A percentile compares a stretch with the other conserved stretches of the same genome.
These are phyloP conservation scores for Mycena venus DNA, from an alignment of 768 basidiomycete genomes.

Conservation along the genomic window DNA sequence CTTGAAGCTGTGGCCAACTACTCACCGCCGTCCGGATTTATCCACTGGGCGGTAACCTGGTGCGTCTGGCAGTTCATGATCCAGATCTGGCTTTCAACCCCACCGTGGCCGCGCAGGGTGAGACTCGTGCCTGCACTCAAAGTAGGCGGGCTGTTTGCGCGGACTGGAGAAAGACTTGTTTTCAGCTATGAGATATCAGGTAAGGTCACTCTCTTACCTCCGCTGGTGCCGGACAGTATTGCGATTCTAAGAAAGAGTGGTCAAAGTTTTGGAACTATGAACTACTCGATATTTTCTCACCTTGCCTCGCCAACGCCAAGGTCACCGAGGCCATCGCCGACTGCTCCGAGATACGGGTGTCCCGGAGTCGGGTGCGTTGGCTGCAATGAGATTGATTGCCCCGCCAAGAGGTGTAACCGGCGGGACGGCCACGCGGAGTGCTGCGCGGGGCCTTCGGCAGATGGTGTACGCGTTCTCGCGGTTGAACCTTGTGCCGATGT, in stretches of 20 bases:
- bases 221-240: not conserved
- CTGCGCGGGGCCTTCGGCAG: not conserved
- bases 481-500: not conserved
- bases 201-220: not conserved
- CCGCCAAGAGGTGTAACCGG: not conserved
- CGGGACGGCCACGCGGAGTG: constrained; percentile 1
- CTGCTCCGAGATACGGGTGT: not conserved
- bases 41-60: constrained; percentile 17
- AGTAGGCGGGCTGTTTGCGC: not conserved
- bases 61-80: constrained; percentile 14
- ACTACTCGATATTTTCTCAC: not conserved
- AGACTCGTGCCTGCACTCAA: constrained; percentile 11
- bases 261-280: not conserved
- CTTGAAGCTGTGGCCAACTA: too few relatives aligned
- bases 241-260: not conserved
- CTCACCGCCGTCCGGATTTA: constrained; percentile 6
- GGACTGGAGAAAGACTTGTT: not conserved
- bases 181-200: too few relatives aligned
- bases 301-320: not conserved
- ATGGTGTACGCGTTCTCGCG: constrained; percentile 2
- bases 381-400: constrained; percentile 5
- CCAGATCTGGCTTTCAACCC: constrained; percentile 17
- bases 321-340: not conserved
- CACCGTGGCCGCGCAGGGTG: not conserved
- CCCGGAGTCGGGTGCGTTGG: not conserved